Base-by-base conservation (phyloP, 2,329 filamentous ascomycete species). In the Cladobotryum mycophilum region DNA sequence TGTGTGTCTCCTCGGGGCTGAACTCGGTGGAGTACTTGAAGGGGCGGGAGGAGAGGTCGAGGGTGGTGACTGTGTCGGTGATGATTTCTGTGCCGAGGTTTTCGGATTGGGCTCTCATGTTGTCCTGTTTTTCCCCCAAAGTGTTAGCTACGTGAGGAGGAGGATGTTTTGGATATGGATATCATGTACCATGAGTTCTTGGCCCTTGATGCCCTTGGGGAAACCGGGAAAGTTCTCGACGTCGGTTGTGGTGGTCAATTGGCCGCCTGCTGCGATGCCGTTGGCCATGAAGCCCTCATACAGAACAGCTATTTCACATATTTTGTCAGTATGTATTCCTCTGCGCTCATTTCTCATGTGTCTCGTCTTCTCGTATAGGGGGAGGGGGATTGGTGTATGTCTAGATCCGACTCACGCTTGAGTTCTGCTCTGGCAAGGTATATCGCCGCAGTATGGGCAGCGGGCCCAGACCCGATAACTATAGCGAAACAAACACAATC, bases 271-370 rank as follows among this genome's bases (percentile, higher is more conserved):
- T 6, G 93, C 93, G 63, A 95, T 95, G 64, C 92, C 93, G 66
- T 96, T 93, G 62, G 93, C 93, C 69, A 99, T 84, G 80, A 99
- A 96, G 61, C 93, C 93, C 75, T 99, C 93, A 69, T 97, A 99
- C 60, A 99, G 79, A 56, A 96, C 88, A 56, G 93, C 82, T 82
- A 55, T 20, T 5, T 1, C 5, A 14, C 34, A 1, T 13, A 22
- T 13, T 3, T 17, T n/a, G 15, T 52, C 17, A 47, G 40, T 8
- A 33, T n/a, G 14, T 30, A 2, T 8, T 30, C 9, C 8, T 30
- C 9, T 38, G 14, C 18, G 41, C 37, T n/a, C 18, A 18, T 41
- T 5, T 4, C 2, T 8, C n/a, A 3, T 9, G 8, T 5, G 2
- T 20, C 1, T 6, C 7, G 6, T 14, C 11, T n/a, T 17, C 14